Base-by-base conservation (phyloP, 106 monocot genomes). In the Dioscorea alata region DNA sequence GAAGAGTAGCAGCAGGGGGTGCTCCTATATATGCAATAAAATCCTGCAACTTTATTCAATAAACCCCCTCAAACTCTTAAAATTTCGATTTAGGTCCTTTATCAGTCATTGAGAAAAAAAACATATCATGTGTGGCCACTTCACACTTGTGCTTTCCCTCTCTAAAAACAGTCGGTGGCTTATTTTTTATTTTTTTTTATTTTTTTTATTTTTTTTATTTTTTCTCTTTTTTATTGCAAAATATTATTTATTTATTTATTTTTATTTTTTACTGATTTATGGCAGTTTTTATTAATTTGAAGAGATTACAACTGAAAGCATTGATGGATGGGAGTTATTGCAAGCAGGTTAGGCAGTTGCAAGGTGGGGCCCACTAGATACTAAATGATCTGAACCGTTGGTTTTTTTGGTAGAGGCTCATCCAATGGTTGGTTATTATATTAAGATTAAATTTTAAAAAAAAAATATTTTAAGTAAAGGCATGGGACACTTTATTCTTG, bases 61-160 rank as follows among this genome's bases (percentile, higher is more conserved):
- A 50, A 13, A 20, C 13, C 23, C 13, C 54, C 8, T 54, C 9
- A 54, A 18, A 54, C 18, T 61, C 31, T 2, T 60, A 23, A 60
- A 22, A 64, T 20, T 13, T 14, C 48, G 13, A 2, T 15, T 6
- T 1, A 0, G 17, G 35, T 9, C 10, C 42, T 10, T 42, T 42
- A 5, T n/a, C 69, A 20, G 69, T 57, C 58, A 33, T 19, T 35
- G 58, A 35, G 57, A 5, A n/a, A 25, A 25, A 69, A 69, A 69
- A 69, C 69, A 69, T 69, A 57, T 69, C 69, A 69, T 69, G 69
- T 69, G 69, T 6, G 69, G 57, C 4, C 42, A 42, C 42, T 42
- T 42, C 42, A 42, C 42, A 42, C 42, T 42, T 42, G 42, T 42
- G 42, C 42, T 42, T 42, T 42, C 42, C 42, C 42, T 42, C 42